Conservation (phyloP, 2,329 filamentous ascomycete genomes). For the Rhinocladiella similis region DNA sequence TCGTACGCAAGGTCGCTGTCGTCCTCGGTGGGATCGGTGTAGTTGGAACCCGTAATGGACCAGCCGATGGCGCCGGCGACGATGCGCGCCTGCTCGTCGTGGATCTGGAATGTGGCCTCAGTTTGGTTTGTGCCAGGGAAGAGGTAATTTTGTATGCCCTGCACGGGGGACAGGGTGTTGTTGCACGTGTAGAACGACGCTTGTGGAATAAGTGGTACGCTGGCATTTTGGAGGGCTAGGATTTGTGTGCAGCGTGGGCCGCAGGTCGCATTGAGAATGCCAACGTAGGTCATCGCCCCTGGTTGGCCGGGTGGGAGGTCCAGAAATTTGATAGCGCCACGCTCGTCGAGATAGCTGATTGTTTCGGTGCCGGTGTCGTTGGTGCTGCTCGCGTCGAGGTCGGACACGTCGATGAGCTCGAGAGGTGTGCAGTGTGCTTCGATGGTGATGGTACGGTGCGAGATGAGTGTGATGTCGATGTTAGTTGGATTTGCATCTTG, state of each 20-base stretch:
- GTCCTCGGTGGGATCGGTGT: slow-evolving; percentile 1
- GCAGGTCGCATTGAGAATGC: slow-evolving; percentile 25
- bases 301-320: slow-evolving; percentile 16
- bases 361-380: slow-evolving; percentile 11
- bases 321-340: slow-evolving; percentile 5
- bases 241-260: slow-evolving; percentile 27
- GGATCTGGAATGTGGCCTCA: slow-evolving; percentile 14
- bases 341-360: slow-evolving; percentile 17
- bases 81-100: slow-evolving; percentile 23
- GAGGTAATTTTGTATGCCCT: slow-evolving; percentile 17
- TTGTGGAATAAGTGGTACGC: slow-evolving; percentile 10
- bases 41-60: slow-evolving; percentile 20
- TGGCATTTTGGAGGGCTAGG: slow-evolving; percentile 21
- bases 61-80: slow-evolving; percentile 28
- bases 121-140: slow-evolving; percentile 5
- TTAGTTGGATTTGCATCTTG: slow-evolving; percentile 19
- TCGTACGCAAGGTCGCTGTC: slow-evolving; percentile 8
- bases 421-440: slow-evolving; percentile 14
- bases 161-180: slow-evolving; percentile 20
- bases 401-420: slow-evolving; percentile 8
- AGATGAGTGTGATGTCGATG: slow-evolving; percentile 13
- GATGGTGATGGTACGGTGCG: slow-evolving; percentile 18
- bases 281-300: slow-evolving; percentile 24
- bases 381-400: neutral
- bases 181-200: slow-evolving; percentile 26